These are phyloP conservation scores for Suhomyces sp. DNA, from an alignment of 805 yeast genomes.

Conservation along the genomic window DNA sequence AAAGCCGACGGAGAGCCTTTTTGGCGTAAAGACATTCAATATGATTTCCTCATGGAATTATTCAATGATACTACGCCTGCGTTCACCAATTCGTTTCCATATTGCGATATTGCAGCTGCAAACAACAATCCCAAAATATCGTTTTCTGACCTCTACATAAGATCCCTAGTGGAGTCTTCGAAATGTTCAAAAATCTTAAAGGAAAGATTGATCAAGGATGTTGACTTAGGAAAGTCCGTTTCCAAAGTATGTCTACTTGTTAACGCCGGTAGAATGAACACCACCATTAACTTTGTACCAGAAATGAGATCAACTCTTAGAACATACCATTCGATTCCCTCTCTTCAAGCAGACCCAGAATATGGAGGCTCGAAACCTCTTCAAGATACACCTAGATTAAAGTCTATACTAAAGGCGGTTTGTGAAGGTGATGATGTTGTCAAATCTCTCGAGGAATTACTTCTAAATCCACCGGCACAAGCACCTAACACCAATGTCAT, in stretches of 20 bases:
- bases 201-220: slow-evolving; percentile 68
- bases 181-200: slow-evolving; percentile 81
- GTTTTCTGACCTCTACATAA: slow-evolving; percentile 79
- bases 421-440: slow-evolving; percentile 66
- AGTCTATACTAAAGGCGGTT: slow-evolving; percentile 84
- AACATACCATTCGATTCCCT: slow-evolving; percentile 91
- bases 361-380: slow-evolving; percentile 59
- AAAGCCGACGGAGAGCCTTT: slow-evolving; percentile 91
- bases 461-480: slow-evolving; percentile 24
- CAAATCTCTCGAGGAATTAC: slow-evolving; percentile 48
- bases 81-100: slow-evolving; percentile 63
- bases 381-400: slow-evolving; percentile 93
- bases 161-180: slow-evolving; percentile 77
- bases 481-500: slow-evolving; percentile 61
- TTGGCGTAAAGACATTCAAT: slow-evolving; percentile 85
- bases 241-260: slow-evolving; percentile 83
- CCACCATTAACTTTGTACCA: slow-evolving; percentile 90
- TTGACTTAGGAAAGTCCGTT: slow-evolving; percentile 63
- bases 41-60: slow-evolving; percentile 65
- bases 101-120: slow-evolving; percentile 37
- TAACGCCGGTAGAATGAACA: slow-evolving; percentile 90
- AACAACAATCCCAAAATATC: slow-evolving; percentile 52
- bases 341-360: slow-evolving; percentile 69
- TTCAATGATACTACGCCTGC: slow-evolving; percentile 64
- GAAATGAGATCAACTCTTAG: slow-evolving; percentile 93